Base-by-base conservation (phyloP, 768 basidiomycete genomes). In the Pleurotus citrinopileatus region DNA sequence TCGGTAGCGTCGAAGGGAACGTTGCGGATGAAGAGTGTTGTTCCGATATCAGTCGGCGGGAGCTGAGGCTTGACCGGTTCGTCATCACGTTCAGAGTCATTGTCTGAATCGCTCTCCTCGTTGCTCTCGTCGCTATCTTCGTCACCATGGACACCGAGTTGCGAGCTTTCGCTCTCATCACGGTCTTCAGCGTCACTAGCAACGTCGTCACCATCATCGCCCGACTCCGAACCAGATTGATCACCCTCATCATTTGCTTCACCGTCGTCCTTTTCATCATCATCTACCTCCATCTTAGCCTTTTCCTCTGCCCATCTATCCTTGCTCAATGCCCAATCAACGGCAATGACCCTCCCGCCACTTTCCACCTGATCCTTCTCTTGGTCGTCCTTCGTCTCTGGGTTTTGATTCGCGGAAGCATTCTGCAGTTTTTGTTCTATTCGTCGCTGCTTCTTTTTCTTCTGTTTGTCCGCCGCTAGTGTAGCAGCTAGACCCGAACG, bases 281-380 rank as follows among this genome's bases (percentile, higher is more conserved):
- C 72, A 9, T 61, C 71, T 36, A 68, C 76, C 28, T 71, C 74
- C 52, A 79, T 55, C 65, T 85, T 83, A 42, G 78, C 79, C 68
- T 84, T 82, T 60, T 86, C 88, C 65, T 89, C 85, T 66, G 91
- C 79, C 91, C 92, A 97, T 69, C 85, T 89, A 44, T 91, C 89
- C 71, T 97, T 96, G 67, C 93, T 92, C 65, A 98, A 68, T 3
- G 94, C 96, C 92, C 94, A 98, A 72, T 98, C 95, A 23, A 98
- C 96, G 5, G 94, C 93, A 34, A 96, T 90, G 13, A 83, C 72
- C 50, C 94, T 75, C 10, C 48, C 48, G 17, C 29, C 23, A 63
- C 81, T 83, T 1, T 67, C 71, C 0, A 70, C 67, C 37, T 63
- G 66, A 60, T 70, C 72, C 56, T 69, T 66, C 17, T 66, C 65